These are phyloP conservation scores for Spergularia azorica DNA, from an alignment of 179 eudicot species.

Conservation along the genomic window DNA sequence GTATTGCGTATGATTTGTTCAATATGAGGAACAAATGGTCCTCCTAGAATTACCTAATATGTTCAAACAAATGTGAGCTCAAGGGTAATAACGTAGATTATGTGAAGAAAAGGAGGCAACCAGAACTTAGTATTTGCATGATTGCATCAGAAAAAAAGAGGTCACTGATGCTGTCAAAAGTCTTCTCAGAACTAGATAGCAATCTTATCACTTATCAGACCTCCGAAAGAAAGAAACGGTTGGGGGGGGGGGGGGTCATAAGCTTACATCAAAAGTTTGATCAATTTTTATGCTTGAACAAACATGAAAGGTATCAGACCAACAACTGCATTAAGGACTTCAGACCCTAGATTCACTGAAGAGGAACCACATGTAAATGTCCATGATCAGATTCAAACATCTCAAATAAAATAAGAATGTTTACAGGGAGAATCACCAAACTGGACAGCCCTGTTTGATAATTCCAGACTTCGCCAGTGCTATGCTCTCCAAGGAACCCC, in stretches of 20 bases:
- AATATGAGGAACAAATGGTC: conserved; percentile 86
- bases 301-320: not conserved
- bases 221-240: too few relatives aligned
- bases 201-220: not conserved
- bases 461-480: conserved; percentile 96
- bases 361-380: not conserved
- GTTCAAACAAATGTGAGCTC: conserved; percentile 24
- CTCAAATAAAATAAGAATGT: conserved; percentile 15
- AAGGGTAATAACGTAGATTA: conserved; percentile 10
- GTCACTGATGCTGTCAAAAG: not conserved
- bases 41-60: conserved; percentile 82
- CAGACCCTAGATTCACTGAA: not conserved
- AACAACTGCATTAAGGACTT: conserved; percentile 2
- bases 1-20: conserved; percentile 77
- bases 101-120: conserved; percentile 7
- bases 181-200: not conserved
- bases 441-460: conserved; percentile 81
- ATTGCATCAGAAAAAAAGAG: not conserved
- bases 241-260: too few relatives aligned
- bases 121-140: not conserved
- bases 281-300: not conserved
- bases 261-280: too few relatives aligned
- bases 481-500: conserved; percentile 93
- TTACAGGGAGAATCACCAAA: conserved; percentile 63
- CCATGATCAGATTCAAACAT: conserved; percentile 15